Conservation (phyloP, 2,329 filamentous ascomycete genomes). For the Colletotrichum abscissum region DNA sequence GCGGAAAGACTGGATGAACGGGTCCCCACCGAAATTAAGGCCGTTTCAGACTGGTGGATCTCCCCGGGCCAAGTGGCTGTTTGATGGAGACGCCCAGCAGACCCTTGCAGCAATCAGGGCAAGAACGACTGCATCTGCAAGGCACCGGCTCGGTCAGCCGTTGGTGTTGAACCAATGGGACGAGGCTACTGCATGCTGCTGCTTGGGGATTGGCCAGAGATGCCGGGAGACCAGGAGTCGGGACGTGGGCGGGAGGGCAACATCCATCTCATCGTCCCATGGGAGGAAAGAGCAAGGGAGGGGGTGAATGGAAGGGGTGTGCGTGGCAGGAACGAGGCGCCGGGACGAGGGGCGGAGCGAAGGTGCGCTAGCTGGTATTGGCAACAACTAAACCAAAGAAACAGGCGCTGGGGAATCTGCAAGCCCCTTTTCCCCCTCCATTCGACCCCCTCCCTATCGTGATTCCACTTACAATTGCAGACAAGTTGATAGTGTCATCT, state of each 20-base stretch:
- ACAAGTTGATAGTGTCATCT: not conserved
- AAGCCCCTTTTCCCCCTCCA: slow-evolving; percentile 14
- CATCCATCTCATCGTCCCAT: not conserved
- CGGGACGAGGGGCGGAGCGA: not conserved
- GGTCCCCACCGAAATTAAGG: slow-evolving; percentile 37
- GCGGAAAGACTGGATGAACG: slow-evolving; percentile 36
- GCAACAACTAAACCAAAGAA: not conserved
- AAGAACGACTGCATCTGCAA: slow-evolving; percentile 31
- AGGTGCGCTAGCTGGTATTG: not conserved
- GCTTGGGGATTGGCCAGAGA: slow-evolving; percentile 19
- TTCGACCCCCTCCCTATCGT: not conserved
- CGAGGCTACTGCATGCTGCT: not conserved
- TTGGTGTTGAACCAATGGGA: not conserved
- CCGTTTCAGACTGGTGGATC: slow-evolving; percentile 35
- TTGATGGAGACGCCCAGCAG: slow-evolving; percentile 27
- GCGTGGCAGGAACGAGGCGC: slow-evolving; percentile 12
- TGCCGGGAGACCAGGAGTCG: not conserved
- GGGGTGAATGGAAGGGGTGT: slow-evolving; percentile 14
- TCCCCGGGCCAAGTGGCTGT: slow-evolving; percentile 29
- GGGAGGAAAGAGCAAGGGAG: not conserved
- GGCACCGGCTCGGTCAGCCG: slow-evolving; percentile 34
- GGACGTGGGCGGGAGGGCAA: slow-evolving; percentile 12
- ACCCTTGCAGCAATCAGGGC: slow-evolving; percentile 37
- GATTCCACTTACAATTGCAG: not conserved
- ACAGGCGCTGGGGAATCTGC: slow-evolving; percentile 1